These are phyloP conservation scores for Epichloe baconii DNA, from an alignment of 2,329 filamentous ascomycete species.

Conservation along the genomic window DNA sequence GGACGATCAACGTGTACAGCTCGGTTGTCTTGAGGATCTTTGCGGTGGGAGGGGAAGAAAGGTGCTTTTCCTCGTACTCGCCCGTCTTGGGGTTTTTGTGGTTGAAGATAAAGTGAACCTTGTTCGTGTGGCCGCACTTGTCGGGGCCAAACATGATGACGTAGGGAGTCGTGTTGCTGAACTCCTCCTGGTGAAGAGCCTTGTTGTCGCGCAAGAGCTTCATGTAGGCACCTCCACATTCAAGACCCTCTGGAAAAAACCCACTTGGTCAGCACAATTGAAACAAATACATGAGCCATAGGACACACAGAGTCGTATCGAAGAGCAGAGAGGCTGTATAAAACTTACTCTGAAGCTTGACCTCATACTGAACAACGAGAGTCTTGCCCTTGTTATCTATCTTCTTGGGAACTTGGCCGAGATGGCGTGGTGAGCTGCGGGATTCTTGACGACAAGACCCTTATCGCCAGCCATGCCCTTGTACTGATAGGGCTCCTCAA, in stretches of 20 bases:
- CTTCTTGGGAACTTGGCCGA: constrained; percentile 95
- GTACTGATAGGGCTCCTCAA: constrained; percentile 82
- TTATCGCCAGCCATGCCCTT: constrained; percentile 93
- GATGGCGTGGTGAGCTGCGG: constrained; percentile 96
- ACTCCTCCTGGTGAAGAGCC: constrained; percentile 92
- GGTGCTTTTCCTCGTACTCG: constrained; percentile 99
- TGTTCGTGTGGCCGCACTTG: constrained; percentile 98
- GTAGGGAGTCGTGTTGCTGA: constrained; percentile 88
- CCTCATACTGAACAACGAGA: constrained; percentile 96
- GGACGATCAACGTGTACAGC: constrained; percentile 93
- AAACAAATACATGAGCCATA: constrained; percentile 1
- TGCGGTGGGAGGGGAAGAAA: constrained; percentile 69
- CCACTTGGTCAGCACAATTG: neutral
- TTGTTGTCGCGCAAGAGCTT: constrained; percentile 98
- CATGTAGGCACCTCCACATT: constrained; percentile 97
- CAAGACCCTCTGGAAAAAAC: constrained; percentile 60
- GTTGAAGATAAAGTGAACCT: constrained; percentile 97
- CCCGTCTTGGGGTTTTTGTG: constrained; percentile 99
- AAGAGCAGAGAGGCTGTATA: too few species aligned
- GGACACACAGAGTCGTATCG: too few species aligned
- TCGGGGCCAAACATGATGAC: constrained; percentile 99
- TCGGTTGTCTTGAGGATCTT: constrained; percentile 84
- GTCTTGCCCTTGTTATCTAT: constrained; percentile 97
- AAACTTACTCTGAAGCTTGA: constrained; percentile 86
- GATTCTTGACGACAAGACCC: constrained; percentile 95